Percentiles rank a stretch among this genome's conserved stretches.
Conservation (phyloP, 805 yeast species). For the Kockiozyma suomiensis region DNA sequence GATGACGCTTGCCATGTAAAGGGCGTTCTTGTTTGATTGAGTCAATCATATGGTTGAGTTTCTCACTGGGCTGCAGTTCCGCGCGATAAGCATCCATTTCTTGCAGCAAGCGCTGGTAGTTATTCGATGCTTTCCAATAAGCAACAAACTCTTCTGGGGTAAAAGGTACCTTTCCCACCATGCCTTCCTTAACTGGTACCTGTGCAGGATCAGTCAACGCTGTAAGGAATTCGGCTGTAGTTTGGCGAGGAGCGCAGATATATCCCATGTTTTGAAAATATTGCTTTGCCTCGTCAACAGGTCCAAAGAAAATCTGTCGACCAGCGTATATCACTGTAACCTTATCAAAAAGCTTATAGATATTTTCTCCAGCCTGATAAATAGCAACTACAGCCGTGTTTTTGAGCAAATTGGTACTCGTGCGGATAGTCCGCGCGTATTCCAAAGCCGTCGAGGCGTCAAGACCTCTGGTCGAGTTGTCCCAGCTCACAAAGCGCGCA, state of each 20-base stretch:
- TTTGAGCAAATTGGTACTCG: conserved; percentile 52
- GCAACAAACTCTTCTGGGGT: conserved; percentile 64
- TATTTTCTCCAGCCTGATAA: conserved; percentile 58
- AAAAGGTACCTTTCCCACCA: conserved; percentile 57
- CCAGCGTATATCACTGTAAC: conserved; percentile 59
- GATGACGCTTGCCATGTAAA: conserved; percentile 43
- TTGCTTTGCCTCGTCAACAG: conserved; percentile 50
- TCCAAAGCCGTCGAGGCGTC: conserved; percentile 72
- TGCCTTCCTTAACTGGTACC: conserved; percentile 53
- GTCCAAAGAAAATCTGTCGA: conserved; percentile 57
- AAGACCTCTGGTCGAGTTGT: conserved; percentile 72
- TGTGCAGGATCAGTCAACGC: conserved; percentile 55
- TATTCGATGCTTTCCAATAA: conserved; percentile 58
- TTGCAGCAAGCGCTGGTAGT: conserved; percentile 46
- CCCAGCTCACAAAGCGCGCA: conserved; percentile 58
- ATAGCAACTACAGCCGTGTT: conserved; percentile 63
- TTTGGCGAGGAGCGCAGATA: conserved; percentile 59
- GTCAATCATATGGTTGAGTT: conserved; percentile 43
- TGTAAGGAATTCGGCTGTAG: conserved; percentile 46
- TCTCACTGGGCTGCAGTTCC: conserved; percentile 40
- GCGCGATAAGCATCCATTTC: conserved; percentile 52
- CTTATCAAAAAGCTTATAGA: conserved; percentile 57
- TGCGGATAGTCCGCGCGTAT: conserved; percentile 59
- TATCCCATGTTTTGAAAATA: conserved; percentile 60
- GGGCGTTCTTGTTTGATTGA: conserved; percentile 47